Evolutionary conservation across 352 stramenopile species (phyloP).

Genomic region (Globisporangium cederbergense): DNA sequence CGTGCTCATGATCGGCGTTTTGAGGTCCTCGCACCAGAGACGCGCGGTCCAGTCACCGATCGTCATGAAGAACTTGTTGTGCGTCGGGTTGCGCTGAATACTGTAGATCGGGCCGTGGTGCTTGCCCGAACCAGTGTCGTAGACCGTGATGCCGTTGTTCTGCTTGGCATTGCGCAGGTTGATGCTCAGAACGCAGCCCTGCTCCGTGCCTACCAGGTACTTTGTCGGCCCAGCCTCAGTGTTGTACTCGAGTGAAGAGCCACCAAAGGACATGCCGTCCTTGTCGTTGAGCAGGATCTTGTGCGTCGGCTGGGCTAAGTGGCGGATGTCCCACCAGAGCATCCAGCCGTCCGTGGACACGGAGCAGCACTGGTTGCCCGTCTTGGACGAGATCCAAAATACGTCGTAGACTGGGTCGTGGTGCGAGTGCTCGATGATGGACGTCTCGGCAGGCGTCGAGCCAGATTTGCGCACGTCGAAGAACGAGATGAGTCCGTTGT

Average conservation of each 20-base stretch:
- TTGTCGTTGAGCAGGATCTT: slow-evolving; percentile 76
- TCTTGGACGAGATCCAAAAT: slow-evolving; percentile 96
- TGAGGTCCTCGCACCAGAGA: slow-evolving; percentile 96
- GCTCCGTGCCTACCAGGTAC: slow-evolving; percentile 97
- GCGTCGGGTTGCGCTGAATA: slow-evolving; percentile 96
- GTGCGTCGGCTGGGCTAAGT: slow-evolving; percentile 81
- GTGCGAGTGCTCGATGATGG: slow-evolving; percentile 96
- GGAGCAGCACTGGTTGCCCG: slow-evolving; percentile 94
- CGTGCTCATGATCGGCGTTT: slow-evolving; percentile 97
- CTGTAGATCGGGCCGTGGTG: slow-evolving; percentile 95
- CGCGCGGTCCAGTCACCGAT: slow-evolving; percentile 96
- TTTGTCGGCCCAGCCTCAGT: slow-evolving; percentile 95
- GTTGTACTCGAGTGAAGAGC: slow-evolving; percentile 96
- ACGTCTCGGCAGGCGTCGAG: slow-evolving; percentile 86
- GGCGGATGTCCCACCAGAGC: slow-evolving; percentile 90
- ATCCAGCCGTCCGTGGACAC: slow-evolving; percentile 95
- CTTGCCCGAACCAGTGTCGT: slow-evolving; percentile 92
- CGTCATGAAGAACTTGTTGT: slow-evolving; percentile 98
- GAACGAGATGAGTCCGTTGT: slow-evolving; percentile 97
- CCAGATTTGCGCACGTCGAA: slow-evolving; percentile 95
- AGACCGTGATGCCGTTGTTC: slow-evolving; percentile 96
- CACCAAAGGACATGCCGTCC: slow-evolving; percentile 88
- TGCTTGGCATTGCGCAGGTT: slow-evolving; percentile 96
- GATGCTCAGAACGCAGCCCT: slow-evolving; percentile 93
- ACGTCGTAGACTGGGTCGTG: slow-evolving; percentile 97